Conservation (phyloP, 139 green algal genomes). For the Asterochloris sp. region DNA sequence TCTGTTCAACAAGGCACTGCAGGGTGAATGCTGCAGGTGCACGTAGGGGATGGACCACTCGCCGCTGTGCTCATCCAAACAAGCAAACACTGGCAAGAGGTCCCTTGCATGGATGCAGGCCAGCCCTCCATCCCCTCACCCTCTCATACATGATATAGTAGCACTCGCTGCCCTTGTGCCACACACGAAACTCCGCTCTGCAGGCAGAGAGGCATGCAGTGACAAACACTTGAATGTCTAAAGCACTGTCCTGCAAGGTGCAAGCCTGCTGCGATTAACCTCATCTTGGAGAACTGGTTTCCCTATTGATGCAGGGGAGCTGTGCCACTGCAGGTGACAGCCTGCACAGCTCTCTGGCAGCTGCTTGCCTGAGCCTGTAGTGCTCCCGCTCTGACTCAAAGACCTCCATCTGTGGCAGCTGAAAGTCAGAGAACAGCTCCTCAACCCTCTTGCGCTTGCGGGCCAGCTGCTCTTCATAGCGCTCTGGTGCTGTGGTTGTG, state of each 20-base stretch:
- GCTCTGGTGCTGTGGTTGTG: background rate
- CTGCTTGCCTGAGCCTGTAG: constrained; percentile 60
- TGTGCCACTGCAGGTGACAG: background rate
- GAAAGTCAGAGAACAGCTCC: constrained; percentile 46
- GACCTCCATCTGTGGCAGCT: constrained; percentile 49
- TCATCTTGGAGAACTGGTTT: background rate
- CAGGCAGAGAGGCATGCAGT: too few relatives aligned
- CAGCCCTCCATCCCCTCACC: constrained; percentile 5
- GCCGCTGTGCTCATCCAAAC: too few relatives aligned
- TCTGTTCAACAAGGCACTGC: too few relatives aligned
- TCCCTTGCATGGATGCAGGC: too few relatives aligned
- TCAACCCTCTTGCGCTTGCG: constrained; percentile 44
- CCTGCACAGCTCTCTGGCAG: too few relatives aligned
- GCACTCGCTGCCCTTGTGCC: constrained; percentile 54
- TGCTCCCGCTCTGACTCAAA: constrained; percentile 42
- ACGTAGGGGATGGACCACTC: too few relatives aligned
- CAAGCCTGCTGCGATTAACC: too few relatives aligned
- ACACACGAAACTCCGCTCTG: constrained; percentile 70
- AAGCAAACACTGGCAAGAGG: too few relatives aligned
- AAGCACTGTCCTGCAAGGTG: too few relatives aligned
- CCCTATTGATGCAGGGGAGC: background rate
- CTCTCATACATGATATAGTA: constrained; percentile 78
- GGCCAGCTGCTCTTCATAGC: constrained; percentile 58
- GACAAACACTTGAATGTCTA: too few relatives aligned
- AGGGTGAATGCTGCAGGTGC: too few relatives aligned